These are phyloP conservation scores for Plasmodium reichenowi DNA, from an alignment of 169 alveolate genomes.

Conservation along the genomic window DNA sequence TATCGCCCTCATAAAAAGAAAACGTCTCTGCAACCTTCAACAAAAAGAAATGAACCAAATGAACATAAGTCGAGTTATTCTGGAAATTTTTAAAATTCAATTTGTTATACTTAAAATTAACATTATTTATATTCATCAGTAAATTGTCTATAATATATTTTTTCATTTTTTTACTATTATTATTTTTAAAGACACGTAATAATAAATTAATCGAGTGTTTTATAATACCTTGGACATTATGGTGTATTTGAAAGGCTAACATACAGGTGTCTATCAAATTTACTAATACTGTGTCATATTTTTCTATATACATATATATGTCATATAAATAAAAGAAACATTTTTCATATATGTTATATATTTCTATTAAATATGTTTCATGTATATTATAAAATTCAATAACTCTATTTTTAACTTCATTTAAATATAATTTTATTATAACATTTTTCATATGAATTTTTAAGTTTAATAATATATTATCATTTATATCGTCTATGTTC, in stretches of 20 bases:
- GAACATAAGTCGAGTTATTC: constrained; percentile 52
- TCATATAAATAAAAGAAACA: constrained; percentile 38
- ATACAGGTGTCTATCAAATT: constrained; percentile 40
- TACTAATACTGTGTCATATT: constrained; percentile 54
- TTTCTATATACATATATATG: constrained; percentile 44
- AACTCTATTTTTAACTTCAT: constrained; percentile 55
- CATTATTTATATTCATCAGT: constrained; percentile 38
- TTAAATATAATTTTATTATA: constrained; percentile 18
- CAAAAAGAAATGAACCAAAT: constrained; percentile 29
- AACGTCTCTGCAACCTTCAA: constrained; percentile 56
- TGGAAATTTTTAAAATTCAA: constrained; percentile 51
- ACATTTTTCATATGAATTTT: constrained; percentile 52
- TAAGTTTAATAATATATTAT: constrained; percentile 23
- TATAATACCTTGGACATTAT: constrained; percentile 55
- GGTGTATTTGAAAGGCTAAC: constrained; percentile 41
- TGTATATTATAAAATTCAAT: constrained; percentile 62
- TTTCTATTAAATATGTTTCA: constrained; percentile 38
- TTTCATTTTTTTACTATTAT: constrained; percentile 22
- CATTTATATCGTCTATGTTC: constrained; percentile 31
- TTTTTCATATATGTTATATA: constrained; percentile 47
- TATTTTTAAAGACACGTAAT: constrained; percentile 20
- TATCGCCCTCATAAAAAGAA: constrained; percentile 46
- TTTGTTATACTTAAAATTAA: constrained; percentile 57
- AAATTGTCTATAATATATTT: constrained; percentile 49
- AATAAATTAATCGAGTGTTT: constrained; percentile 35